Evolutionary conservation across 192 early-diverging fungal species (phyloP).

Genomic region (Lunasporangiospora selenospora): DNA sequence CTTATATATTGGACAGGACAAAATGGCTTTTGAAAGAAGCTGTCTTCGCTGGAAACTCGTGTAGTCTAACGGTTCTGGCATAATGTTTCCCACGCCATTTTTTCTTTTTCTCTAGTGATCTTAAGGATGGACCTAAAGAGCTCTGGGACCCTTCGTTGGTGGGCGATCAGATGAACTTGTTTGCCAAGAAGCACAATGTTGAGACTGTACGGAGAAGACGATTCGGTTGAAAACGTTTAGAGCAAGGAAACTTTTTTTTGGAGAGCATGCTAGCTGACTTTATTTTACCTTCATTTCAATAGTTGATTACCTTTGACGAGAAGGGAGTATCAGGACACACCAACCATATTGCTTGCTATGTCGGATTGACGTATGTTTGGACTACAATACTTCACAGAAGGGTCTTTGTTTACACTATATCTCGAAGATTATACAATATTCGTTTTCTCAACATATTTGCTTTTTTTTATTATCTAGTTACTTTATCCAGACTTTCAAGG

Average conservation of each 20-base stretch:
- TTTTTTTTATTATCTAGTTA: slow-evolving; percentile 5
- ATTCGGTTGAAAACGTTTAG: slow-evolving; percentile 3
- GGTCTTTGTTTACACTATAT: too few relatives aligned
- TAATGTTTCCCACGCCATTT: background rate
- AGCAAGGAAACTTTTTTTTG: slow-evolving; percentile 4
- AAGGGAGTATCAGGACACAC: slow-evolving; percentile 89
- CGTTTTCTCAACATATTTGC: too few relatives aligned
- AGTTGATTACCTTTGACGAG: slow-evolving; percentile 91
- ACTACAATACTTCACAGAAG: too few relatives aligned
- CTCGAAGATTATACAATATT: too few relatives aligned
- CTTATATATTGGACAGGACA: too few relatives aligned
- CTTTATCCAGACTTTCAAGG: slow-evolving; percentile 39
- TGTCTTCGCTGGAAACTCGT: too few relatives aligned
- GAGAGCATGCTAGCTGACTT: background rate
- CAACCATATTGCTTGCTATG: slow-evolving; percentile 86
- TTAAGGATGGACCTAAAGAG: slow-evolving; percentile 73
- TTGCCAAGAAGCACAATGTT: slow-evolving; percentile 65
- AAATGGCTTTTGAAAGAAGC: too few relatives aligned
- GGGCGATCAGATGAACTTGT: slow-evolving; percentile 63
- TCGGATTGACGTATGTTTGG: slow-evolving; percentile 65
- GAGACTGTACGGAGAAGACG: slow-evolving; percentile 56
- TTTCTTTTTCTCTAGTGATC: slow-evolving; percentile 39
- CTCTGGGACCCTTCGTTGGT: slow-evolving; percentile 70
- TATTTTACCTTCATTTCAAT: slow-evolving; percentile 6
- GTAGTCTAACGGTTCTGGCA: too few relatives aligned